These are phyloP conservation scores for Penicillium soppii DNA, from an alignment of 495 filamentous ascomycete species.

Conservation along the genomic window DNA sequence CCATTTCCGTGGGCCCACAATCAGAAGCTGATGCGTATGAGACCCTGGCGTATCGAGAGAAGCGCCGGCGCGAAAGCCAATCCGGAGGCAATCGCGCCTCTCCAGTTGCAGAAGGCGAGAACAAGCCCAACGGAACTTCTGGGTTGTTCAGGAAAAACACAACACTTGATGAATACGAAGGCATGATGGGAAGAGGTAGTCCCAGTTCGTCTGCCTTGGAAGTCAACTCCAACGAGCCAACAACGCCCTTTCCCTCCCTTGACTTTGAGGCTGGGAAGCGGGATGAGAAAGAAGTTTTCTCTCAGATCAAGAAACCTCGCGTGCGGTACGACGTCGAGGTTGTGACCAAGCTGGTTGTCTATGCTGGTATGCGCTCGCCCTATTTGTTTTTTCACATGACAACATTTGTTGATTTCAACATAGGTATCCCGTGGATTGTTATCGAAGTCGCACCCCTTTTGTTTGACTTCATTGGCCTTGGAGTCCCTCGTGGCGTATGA, in stretches of 20 bases:
- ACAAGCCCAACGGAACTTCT: slow-evolving; percentile 14
- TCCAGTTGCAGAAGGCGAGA: slow-evolving; percentile 21
- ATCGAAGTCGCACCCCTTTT: slow-evolving; percentile 31
- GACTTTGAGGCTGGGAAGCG: slow-evolving; percentile 37
- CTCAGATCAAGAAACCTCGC: slow-evolving; percentile 77
- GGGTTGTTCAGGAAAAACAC: slow-evolving; percentile 31
- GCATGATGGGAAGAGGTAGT: slow-evolving; percentile 65
- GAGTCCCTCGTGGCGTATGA: slow-evolving; percentile 25
- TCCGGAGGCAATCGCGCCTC: slow-evolving; percentile 30
- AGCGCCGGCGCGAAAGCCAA: slow-evolving; percentile 73
- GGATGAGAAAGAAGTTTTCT: slow-evolving; percentile 81
- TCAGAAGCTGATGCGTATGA: slow-evolving; percentile 96
- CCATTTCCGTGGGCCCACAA: slow-evolving; percentile 89
- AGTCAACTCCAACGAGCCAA: slow-evolving; percentile 12
- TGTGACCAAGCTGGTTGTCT: slow-evolving; percentile 93
- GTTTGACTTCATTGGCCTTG: slow-evolving; percentile 29
- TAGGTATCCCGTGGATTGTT: slow-evolving; percentile 36
- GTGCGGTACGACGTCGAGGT: slow-evolving; percentile 97
- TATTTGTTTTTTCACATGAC: not conserved
- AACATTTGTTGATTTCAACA: not conserved
- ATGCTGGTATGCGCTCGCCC: slow-evolving; percentile 65
- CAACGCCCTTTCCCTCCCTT: slow-evolving; percentile 33
- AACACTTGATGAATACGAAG: slow-evolving; percentile 61
- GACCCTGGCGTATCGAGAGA: slow-evolving; percentile 87
- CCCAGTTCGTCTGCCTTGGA: slow-evolving; percentile 29